These are phyloP conservation scores for Globisporangium carolinianum DNA, from an alignment of 352 stramenopile species.

Conservation along the genomic window DNA sequence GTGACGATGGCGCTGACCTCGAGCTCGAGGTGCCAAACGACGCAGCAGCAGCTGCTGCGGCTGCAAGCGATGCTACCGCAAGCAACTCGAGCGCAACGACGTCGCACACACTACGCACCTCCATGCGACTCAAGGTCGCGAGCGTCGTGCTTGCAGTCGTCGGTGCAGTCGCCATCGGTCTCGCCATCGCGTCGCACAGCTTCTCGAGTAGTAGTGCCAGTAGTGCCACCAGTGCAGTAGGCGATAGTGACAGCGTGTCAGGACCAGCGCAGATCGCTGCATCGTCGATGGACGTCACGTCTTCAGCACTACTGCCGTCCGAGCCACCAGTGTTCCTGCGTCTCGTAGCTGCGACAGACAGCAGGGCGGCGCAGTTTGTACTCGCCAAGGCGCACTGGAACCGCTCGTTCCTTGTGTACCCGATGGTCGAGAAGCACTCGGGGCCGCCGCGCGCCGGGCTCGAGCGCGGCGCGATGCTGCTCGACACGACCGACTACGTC, in stretches of 20 bases:
- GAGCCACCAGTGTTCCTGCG: slow-evolving; percentile 27
- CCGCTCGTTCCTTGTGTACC: slow-evolving; percentile 62
- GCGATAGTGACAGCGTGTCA: neutral
- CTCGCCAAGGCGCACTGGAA: slow-evolving; percentile 55
- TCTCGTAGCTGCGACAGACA: slow-evolving; percentile 22
- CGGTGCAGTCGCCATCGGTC: slow-evolving; percentile 12
- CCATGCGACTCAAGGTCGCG: slow-evolving; percentile 13
- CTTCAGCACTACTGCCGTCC: neutral
- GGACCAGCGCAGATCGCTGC: neutral
- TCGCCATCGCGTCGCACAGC: slow-evolving; percentile 6
- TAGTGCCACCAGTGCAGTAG: too few species aligned
- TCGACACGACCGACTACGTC: slow-evolving; percentile 52
- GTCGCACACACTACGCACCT: neutral
- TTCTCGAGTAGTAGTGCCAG: too few species aligned
- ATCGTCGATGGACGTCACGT: neutral
- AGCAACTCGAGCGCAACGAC: neutral
- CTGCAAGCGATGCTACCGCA: neutral
- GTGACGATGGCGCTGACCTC: neutral
- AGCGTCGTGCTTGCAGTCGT: slow-evolving; percentile 11
- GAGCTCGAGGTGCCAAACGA: neutral
- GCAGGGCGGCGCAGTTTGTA: slow-evolving; percentile 29
- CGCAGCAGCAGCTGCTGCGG: neutral
- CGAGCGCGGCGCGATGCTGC: slow-evolving; percentile 46
- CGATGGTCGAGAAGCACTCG: slow-evolving; percentile 53
- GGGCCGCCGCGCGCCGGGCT: slow-evolving; percentile 27